Conservation (phyloP, 116 monocot species). For the Phalaenopsis hybrid region DNA sequence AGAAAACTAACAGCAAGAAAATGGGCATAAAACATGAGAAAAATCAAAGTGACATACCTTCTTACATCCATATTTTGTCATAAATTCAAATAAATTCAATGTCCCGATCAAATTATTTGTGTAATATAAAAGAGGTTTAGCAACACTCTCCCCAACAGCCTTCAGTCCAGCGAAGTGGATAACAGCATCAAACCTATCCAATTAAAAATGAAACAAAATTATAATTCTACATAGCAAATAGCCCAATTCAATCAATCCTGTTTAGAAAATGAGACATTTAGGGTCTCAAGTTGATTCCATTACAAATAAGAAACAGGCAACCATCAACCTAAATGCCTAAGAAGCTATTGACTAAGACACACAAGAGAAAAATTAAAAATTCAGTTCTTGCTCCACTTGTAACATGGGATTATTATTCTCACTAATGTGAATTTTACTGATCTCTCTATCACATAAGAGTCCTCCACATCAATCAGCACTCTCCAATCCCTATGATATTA, state of each 20-base stretch:
- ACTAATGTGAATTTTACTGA: too few relatives aligned
- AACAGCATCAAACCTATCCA: conserved; percentile 48
- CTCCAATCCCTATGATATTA: not conserved
- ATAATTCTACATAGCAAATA: not conserved
- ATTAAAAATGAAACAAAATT: not conserved
- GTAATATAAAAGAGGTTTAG: conserved; percentile 47
- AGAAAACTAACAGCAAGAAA: not conserved
- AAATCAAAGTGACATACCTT: conserved; percentile 24
- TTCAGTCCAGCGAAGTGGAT: conserved; percentile 59
- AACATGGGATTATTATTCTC: not conserved
- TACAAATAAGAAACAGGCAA: not conserved
- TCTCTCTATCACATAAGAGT: not conserved
- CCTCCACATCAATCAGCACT: not conserved
- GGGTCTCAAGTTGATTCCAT: not conserved
- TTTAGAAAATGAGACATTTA: not conserved
- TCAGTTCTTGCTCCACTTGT: not conserved
- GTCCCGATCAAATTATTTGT: conserved; percentile 46
- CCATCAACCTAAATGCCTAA: not conserved
- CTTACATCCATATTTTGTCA: conserved; percentile 52
- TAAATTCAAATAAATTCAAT: conserved; percentile 42
- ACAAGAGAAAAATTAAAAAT: not conserved
- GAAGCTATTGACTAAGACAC: not conserved
- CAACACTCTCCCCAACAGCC: conserved; percentile 57
- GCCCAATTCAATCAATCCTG: not conserved
- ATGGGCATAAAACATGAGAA: not conserved